Evolutionary conservation across 2,329 filamentous ascomycete genomes (phyloP).

Genomic region (Periconia macrospinosa): DNA sequence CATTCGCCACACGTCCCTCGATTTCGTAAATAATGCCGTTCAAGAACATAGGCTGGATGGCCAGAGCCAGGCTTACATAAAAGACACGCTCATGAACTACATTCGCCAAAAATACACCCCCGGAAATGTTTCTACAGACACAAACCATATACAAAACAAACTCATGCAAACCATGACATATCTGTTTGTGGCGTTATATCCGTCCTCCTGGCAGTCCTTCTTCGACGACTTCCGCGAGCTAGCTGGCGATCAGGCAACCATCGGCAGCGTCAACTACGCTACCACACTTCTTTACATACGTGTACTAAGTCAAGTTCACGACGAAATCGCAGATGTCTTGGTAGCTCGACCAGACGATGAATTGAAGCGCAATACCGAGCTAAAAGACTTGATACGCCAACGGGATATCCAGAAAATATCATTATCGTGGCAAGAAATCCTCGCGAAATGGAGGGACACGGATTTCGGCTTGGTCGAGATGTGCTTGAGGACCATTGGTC

Average conservation of each 20-base stretch:
- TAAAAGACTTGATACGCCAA: slow-evolving; percentile 87
- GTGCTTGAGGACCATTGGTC: slow-evolving; percentile 87
- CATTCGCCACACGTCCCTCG: slow-evolving; percentile 84
- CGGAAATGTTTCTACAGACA: slow-evolving; percentile 64
- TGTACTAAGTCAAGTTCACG: slow-evolving; percentile 85
- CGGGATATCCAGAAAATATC: slow-evolving; percentile 89
- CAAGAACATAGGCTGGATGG: slow-evolving; percentile 76
- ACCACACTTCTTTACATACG: slow-evolving; percentile 88
- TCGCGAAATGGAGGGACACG: slow-evolving; percentile 71
- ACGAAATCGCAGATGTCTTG: slow-evolving; percentile 94
- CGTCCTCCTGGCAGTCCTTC: slow-evolving; percentile 82
- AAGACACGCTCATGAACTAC: slow-evolving; percentile 80
- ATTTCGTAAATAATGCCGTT: slow-evolving; percentile 90
- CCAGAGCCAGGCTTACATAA: slow-evolving; percentile 73
- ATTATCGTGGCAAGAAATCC: slow-evolving; percentile 86
- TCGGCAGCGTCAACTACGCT: slow-evolving; percentile 66
- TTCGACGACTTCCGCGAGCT: slow-evolving; percentile 86
- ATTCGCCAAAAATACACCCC: slow-evolving; percentile 73
- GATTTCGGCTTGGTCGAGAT: slow-evolving; percentile 78
- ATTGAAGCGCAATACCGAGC: slow-evolving; percentile 79
- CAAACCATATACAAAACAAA: slow-evolving; percentile 86
- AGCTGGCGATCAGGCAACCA: slow-evolving; percentile 62
- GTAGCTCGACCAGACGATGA: slow-evolving; percentile 77
- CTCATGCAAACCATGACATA: slow-evolving; percentile 94
- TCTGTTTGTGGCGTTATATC: slow-evolving; percentile 86